These are phyloP conservation scores for Sanghuangporus sanghuang DNA, from an alignment of 1,284 basidiomycete genomes.

Conservation along the genomic window DNA sequence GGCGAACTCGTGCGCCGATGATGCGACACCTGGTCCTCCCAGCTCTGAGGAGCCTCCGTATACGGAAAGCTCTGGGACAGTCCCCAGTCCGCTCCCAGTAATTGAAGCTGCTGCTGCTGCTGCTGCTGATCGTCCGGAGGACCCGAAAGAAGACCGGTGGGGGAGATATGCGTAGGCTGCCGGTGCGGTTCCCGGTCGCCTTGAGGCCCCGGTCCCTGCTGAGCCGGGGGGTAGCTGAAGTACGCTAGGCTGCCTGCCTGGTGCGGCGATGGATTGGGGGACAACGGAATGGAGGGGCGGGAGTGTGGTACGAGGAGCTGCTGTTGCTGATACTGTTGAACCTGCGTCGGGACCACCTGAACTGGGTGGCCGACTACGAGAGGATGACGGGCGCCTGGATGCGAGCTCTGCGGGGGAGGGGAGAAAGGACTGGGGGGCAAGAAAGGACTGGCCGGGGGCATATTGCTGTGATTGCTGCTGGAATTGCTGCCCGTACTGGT, in stretches of 20 bases:
- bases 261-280: constrained; percentile 49
- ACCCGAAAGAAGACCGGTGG: constrained; percentile 37
- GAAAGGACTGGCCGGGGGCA: constrained; percentile 53
- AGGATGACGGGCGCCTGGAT: constrained; percentile 38
- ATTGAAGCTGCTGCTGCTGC: constrained; percentile 13
- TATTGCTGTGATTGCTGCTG: constrained; percentile 27
- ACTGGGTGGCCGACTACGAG: constrained; percentile 37
- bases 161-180: constrained; percentile 42
- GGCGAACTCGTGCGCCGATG: constrained; percentile 10
- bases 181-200: constrained; percentile 43
- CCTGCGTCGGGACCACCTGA: constrained; percentile 23
- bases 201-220: constrained; percentile 23
- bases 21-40: constrained; percentile 9
- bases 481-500: constrained; percentile 12
- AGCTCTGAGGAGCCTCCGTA: constrained; percentile 27
- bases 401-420: constrained; percentile 31
- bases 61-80: constrained; percentile 40
- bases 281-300: constrained; percentile 70
- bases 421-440: constrained; percentile 43
- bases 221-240: constrained; percentile 38
- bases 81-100: constrained; percentile 34
- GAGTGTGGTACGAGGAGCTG: constrained; percentile 41
- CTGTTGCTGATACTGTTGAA: constrained; percentile 1
- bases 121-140: constrained; percentile 25
- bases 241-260: constrained; percentile 37